Percentiles rank a stretch among this genome's conserved stretches.
These are phyloP conservation scores for Macrolepiota dolichaula DNA, from an alignment of 768 basidiomycete species.

Conservation along the genomic window DNA sequence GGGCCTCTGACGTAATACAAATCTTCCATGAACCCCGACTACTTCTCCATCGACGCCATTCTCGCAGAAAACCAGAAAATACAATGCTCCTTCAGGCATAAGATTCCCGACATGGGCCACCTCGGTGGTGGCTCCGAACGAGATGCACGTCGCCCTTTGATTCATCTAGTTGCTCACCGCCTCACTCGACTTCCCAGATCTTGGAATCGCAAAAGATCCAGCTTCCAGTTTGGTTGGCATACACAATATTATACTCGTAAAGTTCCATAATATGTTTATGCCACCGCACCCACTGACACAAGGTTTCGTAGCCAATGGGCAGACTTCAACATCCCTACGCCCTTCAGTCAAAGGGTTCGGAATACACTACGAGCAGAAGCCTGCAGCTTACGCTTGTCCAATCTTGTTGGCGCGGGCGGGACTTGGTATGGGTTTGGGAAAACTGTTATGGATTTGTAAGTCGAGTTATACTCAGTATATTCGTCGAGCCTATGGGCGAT, in stretches of 20 bases:
- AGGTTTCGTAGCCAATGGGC: conserved; percentile 68
- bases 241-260: conserved; percentile 82
- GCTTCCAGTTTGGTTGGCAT: conserved; percentile 89
- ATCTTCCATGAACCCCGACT: conserved; percentile 77
- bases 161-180: neutral
- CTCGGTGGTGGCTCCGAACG: conserved; percentile 82
- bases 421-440: conserved; percentile 93
- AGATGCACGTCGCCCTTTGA: conserved; percentile 53
- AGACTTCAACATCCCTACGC: conserved; percentile 78
- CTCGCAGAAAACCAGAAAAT: conserved; percentile 96
- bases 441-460: conserved; percentile 78
- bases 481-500: neutral
- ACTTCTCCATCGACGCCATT: conserved; percentile 89
- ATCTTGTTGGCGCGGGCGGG: conserved; percentile 83
- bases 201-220: conserved; percentile 71
- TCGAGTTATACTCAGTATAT: neutral
- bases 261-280: conserved; percentile 14
- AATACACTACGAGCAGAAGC: conserved; percentile 90
- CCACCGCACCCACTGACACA: conserved; percentile 7
- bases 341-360: conserved; percentile 73
- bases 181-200: conserved; percentile 49
- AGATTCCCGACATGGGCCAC: conserved; percentile 84
- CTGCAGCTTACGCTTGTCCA: conserved; percentile 76
- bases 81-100: conserved; percentile 88
- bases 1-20: conserved; percentile 13